Conservation (phyloP, 140 eudicot species). For the Bidens hawaiensis region DNA sequence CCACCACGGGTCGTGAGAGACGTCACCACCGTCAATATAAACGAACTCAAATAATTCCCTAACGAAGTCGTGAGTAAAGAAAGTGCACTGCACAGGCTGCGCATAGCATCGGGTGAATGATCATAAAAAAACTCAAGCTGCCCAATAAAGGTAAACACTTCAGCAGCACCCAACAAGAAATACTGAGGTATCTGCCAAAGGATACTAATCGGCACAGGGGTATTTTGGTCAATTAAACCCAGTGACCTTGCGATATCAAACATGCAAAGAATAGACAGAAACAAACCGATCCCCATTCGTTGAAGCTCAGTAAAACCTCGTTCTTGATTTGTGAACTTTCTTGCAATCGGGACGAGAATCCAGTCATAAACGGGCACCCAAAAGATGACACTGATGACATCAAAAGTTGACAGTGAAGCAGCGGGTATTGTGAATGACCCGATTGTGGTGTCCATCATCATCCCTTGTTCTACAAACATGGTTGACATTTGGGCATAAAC, state of each 20-base stretch:
- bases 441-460: constrained; percentile 32
- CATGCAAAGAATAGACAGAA: constrained; percentile 41
- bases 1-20: constrained; percentile 30
- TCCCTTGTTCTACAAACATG: constrained; percentile 41
- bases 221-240: constrained; percentile 19
- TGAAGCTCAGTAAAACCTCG: constrained; percentile 42
- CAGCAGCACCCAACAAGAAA: constrained; percentile 43
- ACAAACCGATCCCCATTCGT: constrained; percentile 48
- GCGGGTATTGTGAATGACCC: constrained; percentile 42
- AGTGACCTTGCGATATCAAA: constrained; percentile 18
- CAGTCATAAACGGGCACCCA: constrained; percentile 41
- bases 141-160: too few species aligned
- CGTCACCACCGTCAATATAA: constrained; percentile 34
- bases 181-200: constrained; percentile 40
- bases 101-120: constrained; percentile 52
- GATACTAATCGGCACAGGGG: constrained; percentile 26
- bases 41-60: constrained; percentile 42
- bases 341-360: constrained; percentile 31
- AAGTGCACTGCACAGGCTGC: constrained; percentile 46
- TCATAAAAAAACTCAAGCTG: constrained; percentile 42
- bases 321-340: constrained; percentile 30
- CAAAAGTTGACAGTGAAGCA: constrained; percentile 30
- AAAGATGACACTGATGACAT: constrained; percentile 30
- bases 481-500: constrained; percentile 42
- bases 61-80: constrained; percentile 30